Base-by-base conservation (phyloP, 345 rosid species). In the Lenwebbia sp. region DNA sequence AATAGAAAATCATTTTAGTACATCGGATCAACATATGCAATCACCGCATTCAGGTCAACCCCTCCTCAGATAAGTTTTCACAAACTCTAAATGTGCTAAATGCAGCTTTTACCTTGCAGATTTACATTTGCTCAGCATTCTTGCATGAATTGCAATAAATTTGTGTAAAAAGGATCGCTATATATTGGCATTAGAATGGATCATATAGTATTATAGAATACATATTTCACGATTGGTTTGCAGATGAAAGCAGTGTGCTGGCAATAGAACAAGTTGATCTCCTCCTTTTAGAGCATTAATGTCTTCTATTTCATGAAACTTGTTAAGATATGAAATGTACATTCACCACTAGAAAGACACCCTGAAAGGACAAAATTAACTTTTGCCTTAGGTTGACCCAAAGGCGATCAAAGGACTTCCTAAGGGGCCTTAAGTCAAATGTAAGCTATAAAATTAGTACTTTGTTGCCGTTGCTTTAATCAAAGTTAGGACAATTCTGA, bases 91-190 rank as follows among this genome's bases (percentile, higher is more conserved):
- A 54, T 82, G 84, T 30, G 75, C 75, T 62, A 14, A 62, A 62
- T 62, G 74, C 37, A 62, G 74, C 74, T 62, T 50, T 82, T 76
- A 44, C 83, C 60, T 78, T 40, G 60, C 87, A 86, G 70, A 87
- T 92, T 49, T 85, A 82, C 83, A 89, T 88, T 86, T 84, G 90
- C 90, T 92, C 88, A 82, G 87, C 84, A 91, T 92, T 91, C 91
- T 89, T 92, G 89, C 88, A 23, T 86, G 88, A 70, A 23, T 70
- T 33, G 47, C 10, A 33, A 70, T 83, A 55, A 56, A 40, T 83
- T 55, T 56, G 22, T 41, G 55, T 54, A 83, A 83, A 54, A 54
- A 83, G 47, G 47, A 70, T 70, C 21, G 78, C 28, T 82, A 10
- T 82, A 44, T 82, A 25, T 82, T 47, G 0, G 83, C 53, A 44